Conservation (phyloP, 345 rosid genomes). For the Dipteronia sinensis region DNA sequence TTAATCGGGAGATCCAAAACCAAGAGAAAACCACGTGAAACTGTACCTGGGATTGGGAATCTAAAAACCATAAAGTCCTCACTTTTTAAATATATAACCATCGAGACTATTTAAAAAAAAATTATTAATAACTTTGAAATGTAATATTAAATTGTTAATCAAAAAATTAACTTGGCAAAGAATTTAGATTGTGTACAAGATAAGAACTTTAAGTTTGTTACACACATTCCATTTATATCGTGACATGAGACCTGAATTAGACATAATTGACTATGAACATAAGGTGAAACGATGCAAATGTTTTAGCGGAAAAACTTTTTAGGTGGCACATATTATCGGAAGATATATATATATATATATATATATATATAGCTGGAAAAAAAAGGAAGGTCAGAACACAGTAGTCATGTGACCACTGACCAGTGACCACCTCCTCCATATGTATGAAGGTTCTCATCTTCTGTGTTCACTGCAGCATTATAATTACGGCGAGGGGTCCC, state of each 20-base stretch:
- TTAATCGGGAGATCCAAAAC: constrained; percentile 6
- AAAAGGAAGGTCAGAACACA: too few species aligned
- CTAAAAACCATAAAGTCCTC: not conserved
- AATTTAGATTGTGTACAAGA: too few species aligned
- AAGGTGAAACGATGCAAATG: not conserved
- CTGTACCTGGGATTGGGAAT: not conserved
- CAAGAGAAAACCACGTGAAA: constrained; percentile 14
- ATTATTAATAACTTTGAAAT: too few species aligned
- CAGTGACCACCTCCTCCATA: not conserved
- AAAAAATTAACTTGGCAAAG: too few species aligned
- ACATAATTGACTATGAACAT: too few species aligned
- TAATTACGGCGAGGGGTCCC: constrained; percentile 14
- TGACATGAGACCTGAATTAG: too few species aligned
- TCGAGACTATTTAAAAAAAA: too few species aligned
- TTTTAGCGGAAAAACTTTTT: not conserved
- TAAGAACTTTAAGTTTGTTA: too few species aligned
- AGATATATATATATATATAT: too few species aligned
- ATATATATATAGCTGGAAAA: too few species aligned
- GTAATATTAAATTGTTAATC: too few species aligned
- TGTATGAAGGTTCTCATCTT: not conserved
- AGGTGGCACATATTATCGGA: not conserved
- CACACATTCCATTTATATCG: not conserved
- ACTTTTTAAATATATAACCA: too few species aligned
- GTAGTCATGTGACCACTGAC: not conserved
- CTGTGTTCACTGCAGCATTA: not conserved